Conservation (phyloP, 495 filamentous ascomycete genomes). For the Oleoguttula mirabilis region DNA sequence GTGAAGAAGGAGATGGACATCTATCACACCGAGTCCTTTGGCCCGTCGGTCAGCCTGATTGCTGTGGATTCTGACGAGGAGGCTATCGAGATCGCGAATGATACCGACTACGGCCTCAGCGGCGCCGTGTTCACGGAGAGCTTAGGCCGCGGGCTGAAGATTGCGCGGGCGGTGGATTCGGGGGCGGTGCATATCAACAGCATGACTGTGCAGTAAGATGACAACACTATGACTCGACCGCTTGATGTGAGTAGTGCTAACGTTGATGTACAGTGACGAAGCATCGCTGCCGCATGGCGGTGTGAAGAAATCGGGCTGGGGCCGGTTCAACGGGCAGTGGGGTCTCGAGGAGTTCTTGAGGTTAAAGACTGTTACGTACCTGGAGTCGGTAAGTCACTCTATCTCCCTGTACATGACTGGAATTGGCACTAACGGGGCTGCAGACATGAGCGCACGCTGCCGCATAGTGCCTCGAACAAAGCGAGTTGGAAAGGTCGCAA, state of each 20-base stretch:
- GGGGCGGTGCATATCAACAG: conserved; percentile 71
- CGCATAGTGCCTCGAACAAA: too few relatives aligned
- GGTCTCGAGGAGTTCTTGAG: conserved; percentile 66
- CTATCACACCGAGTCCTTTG: conserved; percentile 71
- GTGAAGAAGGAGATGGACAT: conserved; percentile 76
- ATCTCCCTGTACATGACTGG: too few relatives aligned
- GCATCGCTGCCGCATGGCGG: conserved; percentile 69
- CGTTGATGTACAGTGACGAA: conserved; percentile 55
- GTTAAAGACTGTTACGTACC: conserved; percentile 73
- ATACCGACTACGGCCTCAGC: conserved; percentile 32
- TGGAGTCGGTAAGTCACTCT: conserved; percentile 18
- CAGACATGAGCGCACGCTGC: too few relatives aligned
- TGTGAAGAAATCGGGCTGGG: conserved; percentile 73
- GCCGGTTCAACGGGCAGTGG: conserved; percentile 46
- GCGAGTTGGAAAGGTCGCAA: too few relatives aligned
- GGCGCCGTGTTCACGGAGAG: conserved; percentile 33
- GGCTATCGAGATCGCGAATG: conserved; percentile 31
- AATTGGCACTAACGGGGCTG: too few relatives aligned
- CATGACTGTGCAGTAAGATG: conserved; percentile 57
- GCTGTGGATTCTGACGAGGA: conserved; percentile 35
- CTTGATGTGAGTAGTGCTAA: too few relatives aligned
- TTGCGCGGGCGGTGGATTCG: conserved; percentile 31
- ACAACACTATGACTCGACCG: too few relatives aligned
- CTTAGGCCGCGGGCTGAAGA: conserved; percentile 26
- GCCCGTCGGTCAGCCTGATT: conserved; percentile 56